These are phyloP conservation scores for Rhamnella rubrinervis DNA, from an alignment of 331 rosid species.

Conservation along the genomic window DNA sequence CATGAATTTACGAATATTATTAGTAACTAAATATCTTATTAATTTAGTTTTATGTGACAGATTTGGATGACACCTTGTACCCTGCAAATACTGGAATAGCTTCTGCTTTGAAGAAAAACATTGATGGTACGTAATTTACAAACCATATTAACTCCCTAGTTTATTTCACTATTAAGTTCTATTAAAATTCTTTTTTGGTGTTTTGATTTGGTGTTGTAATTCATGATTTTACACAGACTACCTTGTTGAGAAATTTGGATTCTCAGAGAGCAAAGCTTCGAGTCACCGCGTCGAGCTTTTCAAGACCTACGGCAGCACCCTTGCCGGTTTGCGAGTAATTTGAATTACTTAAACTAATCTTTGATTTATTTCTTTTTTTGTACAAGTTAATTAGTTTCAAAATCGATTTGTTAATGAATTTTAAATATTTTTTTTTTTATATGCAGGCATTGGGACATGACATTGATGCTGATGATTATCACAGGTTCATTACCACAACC, in stretches of 20 bases:
- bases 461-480: constrained; percentile 75
- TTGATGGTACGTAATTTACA: constrained; percentile 42
- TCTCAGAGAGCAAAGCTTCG: constrained; percentile 52
- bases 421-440: neutral
- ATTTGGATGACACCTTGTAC: constrained; percentile 87
- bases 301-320: constrained; percentile 85
- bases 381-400: neutral
- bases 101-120: constrained; percentile 62
- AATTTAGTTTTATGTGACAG: constrained; percentile 25
- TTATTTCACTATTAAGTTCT: neutral
- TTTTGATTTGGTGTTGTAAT: neutral
- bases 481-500: constrained; percentile 34
- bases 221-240: constrained; percentile 32
- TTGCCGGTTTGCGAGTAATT: constrained; percentile 76
- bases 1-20: neutral
- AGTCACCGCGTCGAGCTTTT: constrained; percentile 67
- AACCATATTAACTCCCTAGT: no score
- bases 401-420: neutral
- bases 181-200: neutral
- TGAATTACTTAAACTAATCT: neutral
- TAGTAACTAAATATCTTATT: neutral
- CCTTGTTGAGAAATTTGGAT: constrained; percentile 67
- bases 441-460: constrained; percentile 70
- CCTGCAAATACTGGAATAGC: constrained; percentile 57
- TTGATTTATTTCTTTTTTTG: neutral